Conservation (phyloP, 345 rosid genomes). For the Camelina laxa region DNA sequence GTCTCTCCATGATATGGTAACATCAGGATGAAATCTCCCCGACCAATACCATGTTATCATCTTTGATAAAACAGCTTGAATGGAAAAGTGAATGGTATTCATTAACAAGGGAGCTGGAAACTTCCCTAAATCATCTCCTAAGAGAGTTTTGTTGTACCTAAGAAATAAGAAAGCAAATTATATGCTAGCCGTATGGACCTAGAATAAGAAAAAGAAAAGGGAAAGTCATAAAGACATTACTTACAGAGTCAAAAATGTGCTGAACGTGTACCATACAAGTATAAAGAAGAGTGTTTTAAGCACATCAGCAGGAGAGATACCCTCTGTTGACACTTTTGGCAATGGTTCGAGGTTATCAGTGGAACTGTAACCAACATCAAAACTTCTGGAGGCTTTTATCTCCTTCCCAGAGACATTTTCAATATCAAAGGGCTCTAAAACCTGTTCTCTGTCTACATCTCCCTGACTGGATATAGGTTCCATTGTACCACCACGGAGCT, state of each 20-base stretch:
- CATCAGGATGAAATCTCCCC: conserved; percentile 64
- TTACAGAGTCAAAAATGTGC: conserved; percentile 99
- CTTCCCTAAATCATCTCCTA: conserved; percentile 94
- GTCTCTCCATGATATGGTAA: conserved; percentile 82
- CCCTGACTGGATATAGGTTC: conserved; percentile 42
- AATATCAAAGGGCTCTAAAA: conserved; percentile 51
- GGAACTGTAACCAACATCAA: conserved; percentile 48
- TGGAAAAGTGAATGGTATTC: conserved; percentile 88
- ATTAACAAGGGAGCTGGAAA: conserved; percentile 98
- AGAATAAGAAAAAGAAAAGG: not conserved
- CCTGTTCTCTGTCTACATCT: conserved; percentile 47
- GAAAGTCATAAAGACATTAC: conserved; percentile 46
- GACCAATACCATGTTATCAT: conserved; percentile 88
- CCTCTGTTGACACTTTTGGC: conserved; percentile 47
- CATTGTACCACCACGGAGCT: conserved; percentile 50
- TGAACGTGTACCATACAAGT: conserved; percentile 98
- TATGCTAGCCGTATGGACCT: conserved; percentile 19
- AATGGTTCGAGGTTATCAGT: conserved; percentile 37
- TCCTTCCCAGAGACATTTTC: conserved; percentile 59
- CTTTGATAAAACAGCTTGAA: conserved; percentile 90
- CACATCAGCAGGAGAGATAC: conserved; percentile 69
- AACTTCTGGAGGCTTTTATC: conserved; percentile 40
- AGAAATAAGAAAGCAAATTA: conserved; percentile 18
- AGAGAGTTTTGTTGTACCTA: conserved; percentile 94
- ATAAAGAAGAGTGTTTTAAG: conserved; percentile 90